Evolutionary conservation across 2,329 filamentous ascomycete species (phyloP), one percentile per base, ranked within the genome.

Genomic region (Xylariomycetidae sp.): DNA sequence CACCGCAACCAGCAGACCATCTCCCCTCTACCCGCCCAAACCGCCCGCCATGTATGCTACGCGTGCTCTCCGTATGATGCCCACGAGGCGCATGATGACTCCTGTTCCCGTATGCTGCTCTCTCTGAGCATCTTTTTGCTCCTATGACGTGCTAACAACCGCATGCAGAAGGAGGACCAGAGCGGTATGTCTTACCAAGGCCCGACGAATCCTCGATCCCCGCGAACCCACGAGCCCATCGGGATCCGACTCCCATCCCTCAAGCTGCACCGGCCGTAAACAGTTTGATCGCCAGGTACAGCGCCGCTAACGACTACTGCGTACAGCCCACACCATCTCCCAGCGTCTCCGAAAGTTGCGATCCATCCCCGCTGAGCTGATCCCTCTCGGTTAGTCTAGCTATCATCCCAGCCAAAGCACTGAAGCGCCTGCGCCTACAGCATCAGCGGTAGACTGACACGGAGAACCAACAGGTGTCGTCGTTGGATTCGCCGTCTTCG

Each of bases 331-430:
- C 72, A 95, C 90, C 55, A 79, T 96, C 65, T 95, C 90, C 49
- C 92, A 96, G 73, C 86, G 90, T 61, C 74, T 98, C 55, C 85
- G 89, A 61, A 82, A 79, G 60, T 74, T 95, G 58, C 89, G 84
- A 76, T 80, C 81, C 68, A 83, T 96, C 58, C 92, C 92, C 50
- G 79, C 87, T 51, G 92, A 98, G 75, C 75, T 98, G 76, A 79
- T 89, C 52, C 92, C 92, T 57, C 82, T 98, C 53, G 89, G 89
- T 94, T 81, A 63, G 78, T 68, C 48, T 44, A 35, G 15, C 26
- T 29, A 5, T 29, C 35, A 37, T 23, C 10, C 18, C 17, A 23
- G 17, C 24, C 18, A 29, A n/a, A 9, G 12, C 19, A 5, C 16
- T 20, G 15, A 9, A 9, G 16, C 12, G 3, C 9, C 17, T n/a